Evolutionary conservation across 129 eudicot species (phyloP).

Genomic region (Centrapalus pauciflorus): DNA sequence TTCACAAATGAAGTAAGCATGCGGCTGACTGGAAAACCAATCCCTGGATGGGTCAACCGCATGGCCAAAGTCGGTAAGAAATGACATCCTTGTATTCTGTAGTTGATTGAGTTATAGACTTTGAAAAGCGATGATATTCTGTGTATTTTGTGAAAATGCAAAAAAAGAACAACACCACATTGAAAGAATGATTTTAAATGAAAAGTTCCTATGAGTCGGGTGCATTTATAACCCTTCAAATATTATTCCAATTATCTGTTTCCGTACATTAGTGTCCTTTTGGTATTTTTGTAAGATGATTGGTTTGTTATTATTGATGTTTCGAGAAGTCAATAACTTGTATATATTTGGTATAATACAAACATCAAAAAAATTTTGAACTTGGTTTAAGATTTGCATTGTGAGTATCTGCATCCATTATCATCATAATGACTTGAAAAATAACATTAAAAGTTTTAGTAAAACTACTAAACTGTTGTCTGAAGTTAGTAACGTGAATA

Average conservation of each 20-base stretch:
- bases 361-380: background rate
- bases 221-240: too few species aligned
- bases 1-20: slow-evolving; percentile 75
- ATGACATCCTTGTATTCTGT: background rate
- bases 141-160: background rate
- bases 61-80: slow-evolving; percentile 81
- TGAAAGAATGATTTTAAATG: background rate
- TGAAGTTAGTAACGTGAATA: background rate
- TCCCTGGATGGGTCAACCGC: slow-evolving; percentile 97
- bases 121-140: background rate
- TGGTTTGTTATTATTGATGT: too few species aligned
- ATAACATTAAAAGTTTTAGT: too few species aligned
- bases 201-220: background rate
- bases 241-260: too few species aligned
- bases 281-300: too few species aligned
- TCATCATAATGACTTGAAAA: too few species aligned
- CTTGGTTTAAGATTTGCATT: too few species aligned
- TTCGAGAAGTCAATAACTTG: too few species aligned
- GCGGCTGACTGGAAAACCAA: slow-evolving; percentile 73
- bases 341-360: background rate
- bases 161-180: background rate
- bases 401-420: too few species aligned
- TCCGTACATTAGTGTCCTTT: too few species aligned
- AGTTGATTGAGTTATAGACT: background rate
- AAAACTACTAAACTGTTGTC: too few species aligned